These are phyloP conservation scores for Candida insectorum DNA, from an alignment of 805 yeast genomes.

Conservation along the genomic window DNA sequence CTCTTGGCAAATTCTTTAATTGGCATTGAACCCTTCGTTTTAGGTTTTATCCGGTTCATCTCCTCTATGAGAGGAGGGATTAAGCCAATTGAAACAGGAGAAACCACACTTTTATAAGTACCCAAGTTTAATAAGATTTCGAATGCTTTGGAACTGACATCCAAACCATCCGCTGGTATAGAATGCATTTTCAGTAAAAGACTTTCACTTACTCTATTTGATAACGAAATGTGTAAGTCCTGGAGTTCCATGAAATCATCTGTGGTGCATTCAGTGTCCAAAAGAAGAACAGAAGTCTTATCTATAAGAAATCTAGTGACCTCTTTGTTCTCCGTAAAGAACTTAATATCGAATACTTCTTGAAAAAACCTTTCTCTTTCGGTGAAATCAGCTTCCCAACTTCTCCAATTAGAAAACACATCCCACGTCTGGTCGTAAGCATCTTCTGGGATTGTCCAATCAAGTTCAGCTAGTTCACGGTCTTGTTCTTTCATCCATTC, in stretches of 20 bases:
- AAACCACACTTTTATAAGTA: conserved; percentile 5
- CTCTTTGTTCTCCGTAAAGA: conserved; percentile 7
- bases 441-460: conserved; percentile 45
- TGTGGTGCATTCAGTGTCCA: background rate
- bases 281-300: conserved; percentile 1
- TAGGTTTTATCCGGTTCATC: background rate
- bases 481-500: conserved; percentile 44
- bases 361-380: conserved; percentile 20
- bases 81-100: conserved; percentile 3
- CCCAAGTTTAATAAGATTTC: conserved; percentile 11
- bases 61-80: conserved; percentile 1
- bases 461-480: conserved; percentile 20
- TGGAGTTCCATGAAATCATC: conserved; percentile 16
- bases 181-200: conserved; percentile 7
- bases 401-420: conserved; percentile 77
- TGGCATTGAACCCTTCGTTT: conserved; percentile 1
- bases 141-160: conserved; percentile 10
- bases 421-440: conserved; percentile 55
- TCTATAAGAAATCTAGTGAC: conserved; percentile 7
- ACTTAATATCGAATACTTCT: conserved; percentile 6
- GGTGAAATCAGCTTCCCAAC: conserved; percentile 71
- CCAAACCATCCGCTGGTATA: conserved; percentile 7
- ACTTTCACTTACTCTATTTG: conserved; percentile 6
- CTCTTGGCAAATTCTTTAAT: no score
- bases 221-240: conserved; percentile 7